phyloP scores from a whole-genome alignment of 148 eudicot species.

The Rhododendron mucronatum region DNA sequence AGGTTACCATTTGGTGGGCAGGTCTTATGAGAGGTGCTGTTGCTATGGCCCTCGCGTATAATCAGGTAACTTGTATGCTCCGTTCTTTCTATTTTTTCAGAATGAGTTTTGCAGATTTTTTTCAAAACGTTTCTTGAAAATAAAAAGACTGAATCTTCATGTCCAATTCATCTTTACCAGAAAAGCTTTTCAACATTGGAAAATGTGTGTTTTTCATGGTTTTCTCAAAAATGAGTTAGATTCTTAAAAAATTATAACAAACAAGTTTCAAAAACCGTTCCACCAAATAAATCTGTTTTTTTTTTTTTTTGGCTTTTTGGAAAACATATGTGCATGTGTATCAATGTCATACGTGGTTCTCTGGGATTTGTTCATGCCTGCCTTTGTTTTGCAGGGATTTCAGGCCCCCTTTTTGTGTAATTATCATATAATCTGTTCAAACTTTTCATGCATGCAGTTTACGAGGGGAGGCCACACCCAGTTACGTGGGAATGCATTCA shows the following conservation, averaged over 20 bases:
- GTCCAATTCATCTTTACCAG: background rate
- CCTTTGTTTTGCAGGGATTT: background rate
- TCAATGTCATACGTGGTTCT: background rate
- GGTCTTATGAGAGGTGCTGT: constrained; percentile 92
- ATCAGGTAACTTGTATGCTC: constrained; percentile 40
- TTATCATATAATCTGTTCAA: background rate
- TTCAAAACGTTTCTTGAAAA: background rate
- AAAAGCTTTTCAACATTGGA: background rate
- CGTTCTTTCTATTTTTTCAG: background rate
- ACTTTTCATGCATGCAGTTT: constrained; percentile 41
- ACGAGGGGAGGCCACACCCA: constrained; percentile 54
- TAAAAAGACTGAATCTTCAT: background rate
- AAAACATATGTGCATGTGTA: background rate
- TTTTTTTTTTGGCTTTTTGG: background rate
- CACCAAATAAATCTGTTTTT: background rate
- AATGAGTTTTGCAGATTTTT: background rate
- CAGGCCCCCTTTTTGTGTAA: background rate
- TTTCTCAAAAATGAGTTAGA: background rate
- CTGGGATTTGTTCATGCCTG: background rate
- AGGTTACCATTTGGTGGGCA: constrained; percentile 86
- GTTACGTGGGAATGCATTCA: constrained; percentile 55
- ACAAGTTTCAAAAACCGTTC: background rate
- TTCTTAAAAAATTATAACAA: background rate
- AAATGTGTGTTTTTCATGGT: background rate
- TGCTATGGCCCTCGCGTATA: constrained; percentile 82